These are phyloP conservation scores for Zarea fungicola DNA, from an alignment of 2,329 filamentous ascomycete species.

Conservation along the genomic window DNA sequence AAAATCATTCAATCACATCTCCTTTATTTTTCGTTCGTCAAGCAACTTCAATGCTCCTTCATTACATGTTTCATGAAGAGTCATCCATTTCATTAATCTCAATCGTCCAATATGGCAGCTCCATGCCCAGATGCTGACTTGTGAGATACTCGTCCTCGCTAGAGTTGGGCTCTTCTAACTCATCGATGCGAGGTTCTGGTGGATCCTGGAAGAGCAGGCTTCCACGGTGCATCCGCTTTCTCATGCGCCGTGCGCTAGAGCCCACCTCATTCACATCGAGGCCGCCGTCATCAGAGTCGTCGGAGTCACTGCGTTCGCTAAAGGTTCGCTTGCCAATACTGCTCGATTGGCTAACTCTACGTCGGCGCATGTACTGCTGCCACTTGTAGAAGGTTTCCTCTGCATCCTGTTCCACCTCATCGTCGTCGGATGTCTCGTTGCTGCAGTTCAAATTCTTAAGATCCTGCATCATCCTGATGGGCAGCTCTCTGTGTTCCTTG, in stretches of 20 bases:
- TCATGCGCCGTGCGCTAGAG: slow-evolving; percentile 43
- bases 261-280: slow-evolving; percentile 39
- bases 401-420: slow-evolving; percentile 28
- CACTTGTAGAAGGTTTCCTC: slow-evolving; percentile 36
- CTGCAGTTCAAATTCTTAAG: slow-evolving; percentile 43
- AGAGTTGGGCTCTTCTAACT: slow-evolving; percentile 48
- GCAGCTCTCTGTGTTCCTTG: slow-evolving; percentile 30
- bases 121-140: slow-evolving; percentile 38
- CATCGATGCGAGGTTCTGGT: slow-evolving; percentile 45
- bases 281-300: slow-evolving; percentile 34
- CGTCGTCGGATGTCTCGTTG: slow-evolving; percentile 32
- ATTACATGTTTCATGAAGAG: not conserved
- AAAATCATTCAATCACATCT: not conserved
- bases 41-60: not conserved
- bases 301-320: slow-evolving; percentile 49
- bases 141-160: slow-evolving; percentile 39
- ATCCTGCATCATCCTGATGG: slow-evolving; percentile 39
- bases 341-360: slow-evolving; percentile 46
- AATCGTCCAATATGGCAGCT: slow-evolving; percentile 46
- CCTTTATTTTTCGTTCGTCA: not conserved
- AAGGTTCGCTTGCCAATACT: slow-evolving; percentile 52
- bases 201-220: slow-evolving; percentile 46
- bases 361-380: slow-evolving; percentile 38
- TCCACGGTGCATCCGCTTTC: slow-evolving; percentile 42
- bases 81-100: slow-evolving; percentile 47